A percentile compares a stretch with the other conserved stretches of the same genome.
Evolutionary conservation across 1,284 basidiomycete species (phyloP).

Genomic region (Cryptococcus sp.): DNA sequence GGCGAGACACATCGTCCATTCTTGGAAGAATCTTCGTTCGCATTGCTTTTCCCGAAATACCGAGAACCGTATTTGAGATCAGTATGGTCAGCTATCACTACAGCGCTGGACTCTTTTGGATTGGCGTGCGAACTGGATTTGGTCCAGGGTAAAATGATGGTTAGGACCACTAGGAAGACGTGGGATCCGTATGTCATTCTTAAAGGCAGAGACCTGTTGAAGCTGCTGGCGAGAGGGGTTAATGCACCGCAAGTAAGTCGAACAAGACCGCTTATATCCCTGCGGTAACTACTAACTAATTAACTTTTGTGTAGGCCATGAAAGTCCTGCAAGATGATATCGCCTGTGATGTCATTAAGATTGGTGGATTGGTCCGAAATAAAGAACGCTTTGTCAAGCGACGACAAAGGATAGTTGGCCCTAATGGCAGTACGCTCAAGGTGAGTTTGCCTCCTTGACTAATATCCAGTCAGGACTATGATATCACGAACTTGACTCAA

Average conservation of each 20-base stretch:
- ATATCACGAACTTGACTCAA: too few species aligned
- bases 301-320: conserved; percentile 65
- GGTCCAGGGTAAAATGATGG: conserved; percentile 96
- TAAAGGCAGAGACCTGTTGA: conserved; percentile 94
- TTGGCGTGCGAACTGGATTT: conserved; percentile 90
- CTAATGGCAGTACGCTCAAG: conserved; percentile 95
- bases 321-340: conserved; percentile 88
- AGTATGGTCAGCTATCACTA: conserved; percentile 91
- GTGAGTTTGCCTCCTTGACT: conserved; percentile 53
- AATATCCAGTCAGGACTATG: too few species aligned
- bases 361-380: conserved; percentile 89
- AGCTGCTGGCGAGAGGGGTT: conserved; percentile 90
- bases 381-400: conserved; percentile 98
- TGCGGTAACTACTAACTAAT: neutral
- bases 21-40: conserved; percentile 94
- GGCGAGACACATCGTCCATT: conserved; percentile 63
- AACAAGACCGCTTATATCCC: too few species aligned
- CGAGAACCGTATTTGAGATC: conserved; percentile 94
- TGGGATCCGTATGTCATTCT: conserved; percentile 95
- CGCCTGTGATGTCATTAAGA: conserved; percentile 98
- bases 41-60: conserved; percentile 98
- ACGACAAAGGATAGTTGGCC: conserved; percentile 93
- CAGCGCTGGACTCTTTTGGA: conserved; percentile 78
- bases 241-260: conserved; percentile 58
- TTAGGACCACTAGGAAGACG: conserved; percentile 94